Base-by-base conservation (phyloP, 192 early-diverging fungal genomes). In the Rhizophlyctis rosea region DNA sequence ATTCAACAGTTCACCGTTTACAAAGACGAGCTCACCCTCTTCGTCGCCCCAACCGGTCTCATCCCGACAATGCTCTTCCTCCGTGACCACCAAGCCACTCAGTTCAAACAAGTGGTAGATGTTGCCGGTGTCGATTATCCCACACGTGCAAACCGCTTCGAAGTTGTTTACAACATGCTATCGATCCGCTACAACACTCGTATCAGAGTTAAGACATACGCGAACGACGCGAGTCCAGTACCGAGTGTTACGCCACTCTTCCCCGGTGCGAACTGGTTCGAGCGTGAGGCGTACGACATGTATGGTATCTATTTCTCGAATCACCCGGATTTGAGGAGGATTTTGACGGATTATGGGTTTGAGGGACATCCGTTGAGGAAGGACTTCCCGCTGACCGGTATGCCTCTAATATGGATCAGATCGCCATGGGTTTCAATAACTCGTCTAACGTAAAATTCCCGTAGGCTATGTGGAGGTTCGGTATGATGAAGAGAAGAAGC, bases 401-500 rank as follows among this genome's bases (percentile, higher is more conserved):
- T n/a, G n/a, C n/a, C n/a, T n/a, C n/a, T n/a, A n/a, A n/a, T n/a
- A n/a, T n/a, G n/a, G n/a, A n/a, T n/a, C n/a, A n/a, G n/a, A n/a
- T n/a, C n/a, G n/a, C n/a, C n/a, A n/a, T n/a, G n/a, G n/a, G n/a
- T n/a, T n/a, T n/a, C n/a, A n/a, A n/a, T n/a, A n/a, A n/a, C n/a
- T n/a, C n/a, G n/a, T n/a, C n/a, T n/a, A n/a, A n/a, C n/a, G n/a
- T n/a, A n/a, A n/a, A n/a, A n/a, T n/a, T n/a, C n/a, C n/a, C n/a
- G n/a, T n/a, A n/a, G 95, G 96, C n/a, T 99, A 97, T 70, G 94
- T 97, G 7, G 96, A 97, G 79, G 93, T 97, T 33, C 80, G 96
- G 54, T 99, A 97, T 72, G 96, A 99, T 72, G 96, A 99, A 59
- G 92, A 94, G 72, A 91, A 92, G 82, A 99, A 99, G 85, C 81